Conservation (phyloP, 2,329 filamentous ascomycete genomes). For the Aspergillus ochraceus region DNA sequence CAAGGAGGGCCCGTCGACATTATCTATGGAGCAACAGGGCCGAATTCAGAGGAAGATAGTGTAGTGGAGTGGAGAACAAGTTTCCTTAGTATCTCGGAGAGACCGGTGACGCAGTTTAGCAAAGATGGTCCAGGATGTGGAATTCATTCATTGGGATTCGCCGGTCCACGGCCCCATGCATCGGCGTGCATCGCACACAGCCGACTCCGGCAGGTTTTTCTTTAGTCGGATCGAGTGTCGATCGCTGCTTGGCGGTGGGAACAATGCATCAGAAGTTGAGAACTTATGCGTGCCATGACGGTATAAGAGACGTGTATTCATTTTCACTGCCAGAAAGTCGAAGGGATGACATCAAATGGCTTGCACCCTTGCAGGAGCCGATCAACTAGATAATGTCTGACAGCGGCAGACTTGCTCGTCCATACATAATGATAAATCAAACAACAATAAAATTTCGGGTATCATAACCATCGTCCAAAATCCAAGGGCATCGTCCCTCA, state of each 20-base stretch:
- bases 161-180: neutral
- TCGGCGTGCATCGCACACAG: slow-evolving; percentile 13
- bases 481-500: no score
- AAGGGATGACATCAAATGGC: no score
- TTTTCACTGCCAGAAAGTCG: neutral
- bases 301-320: neutral
- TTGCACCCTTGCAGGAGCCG: neutral
- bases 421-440: no score
- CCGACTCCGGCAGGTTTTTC: neutral
- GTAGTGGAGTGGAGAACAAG: neutral
- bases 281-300: neutral
- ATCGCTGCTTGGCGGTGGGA: neutral
- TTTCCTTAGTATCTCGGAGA: neutral
- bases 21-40: neutral
- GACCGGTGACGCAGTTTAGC: neutral
- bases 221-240: neutral
- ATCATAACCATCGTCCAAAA: neutral
- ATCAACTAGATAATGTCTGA: neutral
- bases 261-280: neutral
- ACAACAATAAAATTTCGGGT: neutral
- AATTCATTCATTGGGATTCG: neutral
- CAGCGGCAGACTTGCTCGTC: no score
- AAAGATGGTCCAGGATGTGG: neutral
- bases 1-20: no score
- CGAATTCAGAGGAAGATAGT: neutral